Evolutionary conservation across 1,139 yeast species (phyloP).

Genomic region (Geotrichum citri-aurantii): DNA sequence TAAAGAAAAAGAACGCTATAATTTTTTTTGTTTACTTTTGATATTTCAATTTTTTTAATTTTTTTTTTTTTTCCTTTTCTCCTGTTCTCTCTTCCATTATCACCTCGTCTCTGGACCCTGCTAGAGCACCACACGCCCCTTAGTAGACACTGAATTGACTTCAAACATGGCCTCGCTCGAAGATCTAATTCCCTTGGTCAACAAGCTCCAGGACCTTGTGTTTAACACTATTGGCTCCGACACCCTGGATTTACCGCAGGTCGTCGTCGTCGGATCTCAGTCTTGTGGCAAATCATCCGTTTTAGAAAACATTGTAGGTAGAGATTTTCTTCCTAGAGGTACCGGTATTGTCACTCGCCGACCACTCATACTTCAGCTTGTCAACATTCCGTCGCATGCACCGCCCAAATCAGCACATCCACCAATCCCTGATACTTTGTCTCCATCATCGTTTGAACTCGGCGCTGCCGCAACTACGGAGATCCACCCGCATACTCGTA

Average conservation of each 20-base stretch:
- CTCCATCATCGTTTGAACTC: slow-evolving; percentile 16
- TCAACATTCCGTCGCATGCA: slow-evolving; percentile 38
- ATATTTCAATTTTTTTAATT: not conserved
- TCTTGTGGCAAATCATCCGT: slow-evolving; percentile 79
- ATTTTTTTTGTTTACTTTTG: not conserved
- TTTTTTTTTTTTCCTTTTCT: not conserved
- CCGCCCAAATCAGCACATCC: not conserved
- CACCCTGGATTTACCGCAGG: slow-evolving; percentile 75
- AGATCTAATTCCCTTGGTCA: slow-evolving; percentile 73
- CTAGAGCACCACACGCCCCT: not conserved
- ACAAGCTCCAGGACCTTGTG: slow-evolving; percentile 45
- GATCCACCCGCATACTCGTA: slow-evolving; percentile 11
- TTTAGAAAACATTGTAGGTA: slow-evolving; percentile 70
- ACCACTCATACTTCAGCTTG: slow-evolving; percentile 65
- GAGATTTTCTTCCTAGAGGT: slow-evolving; percentile 77
- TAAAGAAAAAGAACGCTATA: not conserved
- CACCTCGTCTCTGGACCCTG: not conserved
- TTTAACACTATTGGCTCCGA: slow-evolving; percentile 46
- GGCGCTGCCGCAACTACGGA: slow-evolving; percentile 12
- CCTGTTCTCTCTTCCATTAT: not conserved
- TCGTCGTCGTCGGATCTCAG: slow-evolving; percentile 80
- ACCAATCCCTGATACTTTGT: not conserved
- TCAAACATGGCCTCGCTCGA: slow-evolving; percentile 47
- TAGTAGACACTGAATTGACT: not conserved
- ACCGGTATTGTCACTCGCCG: slow-evolving; percentile 80